Conservation (phyloP, 2,329 filamentous ascomycete species). For the Aureobasidium sp. region DNA sequence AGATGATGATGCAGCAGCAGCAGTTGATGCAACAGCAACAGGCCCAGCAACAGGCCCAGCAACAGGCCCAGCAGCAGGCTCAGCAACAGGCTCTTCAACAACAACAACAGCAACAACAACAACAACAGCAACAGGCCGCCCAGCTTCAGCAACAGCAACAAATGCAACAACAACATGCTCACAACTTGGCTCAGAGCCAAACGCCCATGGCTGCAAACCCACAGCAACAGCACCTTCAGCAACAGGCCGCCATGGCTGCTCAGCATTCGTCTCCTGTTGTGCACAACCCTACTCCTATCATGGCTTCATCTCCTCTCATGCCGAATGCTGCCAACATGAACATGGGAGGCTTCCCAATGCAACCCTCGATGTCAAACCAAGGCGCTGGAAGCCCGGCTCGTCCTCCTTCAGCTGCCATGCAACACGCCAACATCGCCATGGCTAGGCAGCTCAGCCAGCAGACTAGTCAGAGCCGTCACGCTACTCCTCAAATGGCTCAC, state of each 20-base stretch:
- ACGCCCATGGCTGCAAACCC: constrained; percentile 16
- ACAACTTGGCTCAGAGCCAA: constrained; percentile 10
- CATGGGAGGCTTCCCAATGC: constrained; percentile 38
- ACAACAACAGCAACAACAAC: constrained; percentile 31
- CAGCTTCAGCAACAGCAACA: constrained; percentile 37
- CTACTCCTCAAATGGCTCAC: constrained; percentile 30
- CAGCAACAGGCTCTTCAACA: constrained; percentile 32
- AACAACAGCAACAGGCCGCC: constrained; percentile 32
- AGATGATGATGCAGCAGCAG: constrained; percentile 23
- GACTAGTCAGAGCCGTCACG: constrained; percentile 24
- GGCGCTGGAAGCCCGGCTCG: constrained; percentile 56
- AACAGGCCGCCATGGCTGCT: constrained; percentile 23
- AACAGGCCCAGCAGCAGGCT: constrained; percentile 22
- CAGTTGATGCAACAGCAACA: constrained; percentile 32
- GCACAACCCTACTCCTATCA: constrained; percentile 38
- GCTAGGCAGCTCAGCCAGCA: constrained; percentile 30
- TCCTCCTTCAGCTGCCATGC: constrained; percentile 54
- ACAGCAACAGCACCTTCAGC: constrained; percentile 36
- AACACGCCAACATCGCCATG: constrained; percentile 26
- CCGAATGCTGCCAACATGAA: constrained; percentile 19
- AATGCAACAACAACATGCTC: constrained; percentile 28
- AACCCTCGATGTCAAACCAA: constrained; percentile 58
- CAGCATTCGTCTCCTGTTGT: constrained; percentile 57
- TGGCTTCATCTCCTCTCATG: constrained; percentile 35
- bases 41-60: constrained; percentile 34